phyloP scores from a whole-genome alignment of 1,139 yeast species.

The Geotrichum carabidarum region DNA sequence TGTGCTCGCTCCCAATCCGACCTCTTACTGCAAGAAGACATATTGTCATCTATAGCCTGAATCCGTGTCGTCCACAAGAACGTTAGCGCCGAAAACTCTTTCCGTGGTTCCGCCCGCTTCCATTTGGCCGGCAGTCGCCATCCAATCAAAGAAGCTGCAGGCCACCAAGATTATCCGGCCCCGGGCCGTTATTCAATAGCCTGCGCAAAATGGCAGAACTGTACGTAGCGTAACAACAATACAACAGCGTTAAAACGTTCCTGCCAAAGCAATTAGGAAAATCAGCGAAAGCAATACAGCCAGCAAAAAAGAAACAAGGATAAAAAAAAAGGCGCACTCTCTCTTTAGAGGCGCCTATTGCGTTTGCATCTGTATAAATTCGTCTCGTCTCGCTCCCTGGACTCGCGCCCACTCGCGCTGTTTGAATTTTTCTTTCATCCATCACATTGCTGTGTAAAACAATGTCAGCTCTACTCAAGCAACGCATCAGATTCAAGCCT shows the following conservation, averaged over 20 bases:
- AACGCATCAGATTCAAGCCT: slow-evolving; percentile 87
- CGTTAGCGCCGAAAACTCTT: not conserved
- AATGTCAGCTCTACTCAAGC: slow-evolving; percentile 71
- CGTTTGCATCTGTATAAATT: not conserved
- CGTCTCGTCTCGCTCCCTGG: no score
- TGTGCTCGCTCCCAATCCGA: no score
- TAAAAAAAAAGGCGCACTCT: not conserved
- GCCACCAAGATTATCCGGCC: not conserved
- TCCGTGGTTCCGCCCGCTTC: not conserved
- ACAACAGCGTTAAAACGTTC: no score
- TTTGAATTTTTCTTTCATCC: not conserved
- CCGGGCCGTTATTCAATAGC: not conserved
- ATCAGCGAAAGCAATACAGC: no score
- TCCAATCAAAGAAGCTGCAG: not conserved
- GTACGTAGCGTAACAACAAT: no score
- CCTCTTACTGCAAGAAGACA: no score
- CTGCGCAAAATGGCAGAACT: no score
- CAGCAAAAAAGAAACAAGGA: not conserved
- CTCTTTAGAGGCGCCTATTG: no score
- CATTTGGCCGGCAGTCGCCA: not conserved
- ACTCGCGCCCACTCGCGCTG: not conserved
- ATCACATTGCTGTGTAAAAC: slow-evolving; percentile 4
- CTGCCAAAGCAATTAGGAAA: no score
- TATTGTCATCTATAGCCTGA: no score
- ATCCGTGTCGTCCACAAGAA: not conserved